Percentiles rank a stretch among this genome's conserved stretches.
Conservation (phyloP, 345 rosid genomes). For the Eucalyptus leucophloia region DNA sequence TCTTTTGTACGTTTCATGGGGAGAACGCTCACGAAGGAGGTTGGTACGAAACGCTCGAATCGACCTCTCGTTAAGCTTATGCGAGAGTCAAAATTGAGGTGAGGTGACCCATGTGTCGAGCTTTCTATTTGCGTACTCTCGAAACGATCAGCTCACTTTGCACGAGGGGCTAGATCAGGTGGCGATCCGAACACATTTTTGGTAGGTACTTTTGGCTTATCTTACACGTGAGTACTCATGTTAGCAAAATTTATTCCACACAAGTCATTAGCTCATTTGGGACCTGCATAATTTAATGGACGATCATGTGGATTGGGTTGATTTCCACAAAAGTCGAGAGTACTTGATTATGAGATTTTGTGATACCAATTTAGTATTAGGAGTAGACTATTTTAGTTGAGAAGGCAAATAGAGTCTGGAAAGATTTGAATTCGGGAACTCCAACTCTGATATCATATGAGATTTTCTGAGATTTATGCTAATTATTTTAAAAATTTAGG, state of each 20-base stretch:
- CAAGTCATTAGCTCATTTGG: background rate
- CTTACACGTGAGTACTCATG: background rate
- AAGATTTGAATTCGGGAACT: too few species aligned
- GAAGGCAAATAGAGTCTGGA: too few species aligned
- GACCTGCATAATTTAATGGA: background rate
- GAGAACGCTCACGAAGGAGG: background rate
- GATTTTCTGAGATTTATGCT: fast-evolving
- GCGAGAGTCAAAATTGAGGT: background rate
- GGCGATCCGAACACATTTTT: background rate
- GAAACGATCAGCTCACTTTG: background rate
- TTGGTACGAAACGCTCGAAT: background rate
- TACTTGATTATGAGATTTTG: background rate
- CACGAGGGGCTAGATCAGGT: background rate
- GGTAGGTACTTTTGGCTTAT: background rate
- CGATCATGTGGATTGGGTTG: background rate
- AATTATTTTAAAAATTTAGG: too few species aligned
- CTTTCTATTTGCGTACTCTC: background rate
- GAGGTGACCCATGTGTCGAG: background rate
- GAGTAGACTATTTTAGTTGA: too few species aligned
- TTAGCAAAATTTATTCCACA: background rate
- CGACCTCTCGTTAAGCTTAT: background rate
- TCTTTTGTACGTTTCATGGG: background rate
- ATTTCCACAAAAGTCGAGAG: background rate
- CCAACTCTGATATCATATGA: too few species aligned
- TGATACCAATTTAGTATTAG: too few species aligned